Conservation (phyloP, 148 eudicot species). For the Silene uniflora region DNA sequence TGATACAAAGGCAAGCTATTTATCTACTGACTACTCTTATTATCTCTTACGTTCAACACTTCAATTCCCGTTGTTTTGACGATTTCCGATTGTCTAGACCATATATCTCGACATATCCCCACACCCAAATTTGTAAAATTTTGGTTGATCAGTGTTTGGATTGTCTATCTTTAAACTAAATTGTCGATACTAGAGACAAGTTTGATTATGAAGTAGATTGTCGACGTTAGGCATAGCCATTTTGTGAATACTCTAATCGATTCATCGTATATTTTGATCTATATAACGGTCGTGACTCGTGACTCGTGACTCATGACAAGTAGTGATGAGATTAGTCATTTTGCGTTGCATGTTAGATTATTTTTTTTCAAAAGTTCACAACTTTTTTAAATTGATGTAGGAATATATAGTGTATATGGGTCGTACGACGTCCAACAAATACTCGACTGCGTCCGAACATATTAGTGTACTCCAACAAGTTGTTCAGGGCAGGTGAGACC, state of each 20-base stretch:
- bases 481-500: constrained; percentile 14
- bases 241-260: too few species aligned
- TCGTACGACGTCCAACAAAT: background rate
- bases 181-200: too few species aligned
- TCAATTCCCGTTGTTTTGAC: background rate
- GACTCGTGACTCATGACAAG: too few species aligned
- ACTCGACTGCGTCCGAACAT: constrained; percentile 23
- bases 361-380: background rate
- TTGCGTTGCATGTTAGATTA: background rate
- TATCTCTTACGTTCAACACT: background rate
- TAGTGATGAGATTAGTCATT: too few species aligned
- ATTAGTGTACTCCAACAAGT: constrained; percentile 26
- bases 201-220: too few species aligned
- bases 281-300: too few species aligned
- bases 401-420: constrained; percentile 35
- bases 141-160: background rate
- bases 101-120: too few species aligned
- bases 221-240: too few species aligned
- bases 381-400: constrained; percentile 16
- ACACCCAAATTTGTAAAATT: background rate
- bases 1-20: constrained; percentile 28
- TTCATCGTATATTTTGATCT: too few species aligned
- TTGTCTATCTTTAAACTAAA: too few species aligned
- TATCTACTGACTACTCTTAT: background rate
- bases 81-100: background rate